Conservation (phyloP, 1,139 yeast genomes). For the Groenewaldozyma auringiensis region DNA sequence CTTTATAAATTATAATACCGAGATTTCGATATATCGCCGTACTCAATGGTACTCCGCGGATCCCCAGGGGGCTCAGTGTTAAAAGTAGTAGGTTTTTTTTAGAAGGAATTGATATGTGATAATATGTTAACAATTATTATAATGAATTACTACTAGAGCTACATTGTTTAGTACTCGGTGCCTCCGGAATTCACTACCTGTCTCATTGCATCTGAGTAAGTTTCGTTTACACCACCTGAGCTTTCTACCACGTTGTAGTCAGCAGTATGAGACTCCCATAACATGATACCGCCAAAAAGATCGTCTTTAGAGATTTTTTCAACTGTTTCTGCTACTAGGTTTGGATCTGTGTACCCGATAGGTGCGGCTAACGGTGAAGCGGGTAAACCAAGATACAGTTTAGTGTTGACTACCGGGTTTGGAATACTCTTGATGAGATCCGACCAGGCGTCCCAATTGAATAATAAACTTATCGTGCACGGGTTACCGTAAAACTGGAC, state of each 20-base stretch:
- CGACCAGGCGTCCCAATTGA: conserved; percentile 86
- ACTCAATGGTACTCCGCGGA: too few relatives aligned
- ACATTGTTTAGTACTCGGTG: background rate
- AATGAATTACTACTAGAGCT: too few relatives aligned
- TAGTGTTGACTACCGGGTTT: conserved; percentile 54
- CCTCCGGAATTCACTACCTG: background rate
- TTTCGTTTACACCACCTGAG: background rate
- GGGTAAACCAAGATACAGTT: conserved; percentile 65
- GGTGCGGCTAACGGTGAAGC: conserved; percentile 64
- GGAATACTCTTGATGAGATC: conserved; percentile 50
- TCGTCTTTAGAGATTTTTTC: conserved; percentile 35
- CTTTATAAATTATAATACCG: too few relatives aligned
- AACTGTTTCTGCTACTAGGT: conserved; percentile 20
- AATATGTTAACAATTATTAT: too few relatives aligned
- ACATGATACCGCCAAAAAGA: conserved; percentile 74
- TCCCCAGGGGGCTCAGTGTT: too few relatives aligned
- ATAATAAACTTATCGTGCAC: conserved; percentile 56
- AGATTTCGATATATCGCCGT: too few relatives aligned
- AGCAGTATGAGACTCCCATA: conserved; percentile 91
- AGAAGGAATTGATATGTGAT: too few relatives aligned
- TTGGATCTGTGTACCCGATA: conserved; percentile 43
- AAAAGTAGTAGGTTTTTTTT: too few relatives aligned
- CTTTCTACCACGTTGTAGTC: conserved; percentile 40
- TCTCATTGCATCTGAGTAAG: background rate
- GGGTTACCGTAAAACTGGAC: conserved; percentile 92